Evolutionary conservation across 2,329 filamentous ascomycete species (phyloP).

Genomic region (Lojkania enalia): DNA sequence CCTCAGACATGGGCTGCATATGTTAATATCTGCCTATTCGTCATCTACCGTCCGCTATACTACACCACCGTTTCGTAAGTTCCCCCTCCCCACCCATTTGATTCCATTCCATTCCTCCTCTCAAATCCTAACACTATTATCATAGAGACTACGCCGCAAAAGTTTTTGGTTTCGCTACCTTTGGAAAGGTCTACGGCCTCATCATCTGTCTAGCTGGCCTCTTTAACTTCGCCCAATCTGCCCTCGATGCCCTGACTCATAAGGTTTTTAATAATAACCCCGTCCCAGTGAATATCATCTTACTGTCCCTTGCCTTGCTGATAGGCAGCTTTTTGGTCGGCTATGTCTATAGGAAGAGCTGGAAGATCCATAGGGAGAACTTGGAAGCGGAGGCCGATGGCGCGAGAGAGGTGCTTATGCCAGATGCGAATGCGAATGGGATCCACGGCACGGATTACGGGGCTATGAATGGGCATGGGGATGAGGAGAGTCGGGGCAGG

Average conservation of each 20-base stretch:
- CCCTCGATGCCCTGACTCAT: slow-evolving; percentile 77
- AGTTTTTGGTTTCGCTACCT: slow-evolving; percentile 88
- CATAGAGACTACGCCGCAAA: slow-evolving; percentile 77
- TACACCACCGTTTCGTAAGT: slow-evolving; percentile 79
- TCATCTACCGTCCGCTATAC: slow-evolving; percentile 84
- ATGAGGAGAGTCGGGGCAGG: slow-evolving; percentile 3
- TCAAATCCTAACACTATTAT: slow-evolving; percentile 10
- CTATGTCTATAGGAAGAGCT: slow-evolving; percentile 63
- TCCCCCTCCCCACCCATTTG: background rate
- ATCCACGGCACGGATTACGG: slow-evolving; percentile 26
- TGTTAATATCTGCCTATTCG: slow-evolving; percentile 75
- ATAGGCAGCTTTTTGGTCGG: slow-evolving; percentile 68
- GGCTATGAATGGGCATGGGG: slow-evolving; percentile 14
- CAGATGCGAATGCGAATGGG: slow-evolving; percentile 26
- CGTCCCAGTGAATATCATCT: slow-evolving; percentile 72
- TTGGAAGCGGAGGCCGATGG: slow-evolving; percentile 42
- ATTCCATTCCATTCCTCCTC: background rate
- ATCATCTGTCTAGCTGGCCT: slow-evolving; percentile 85
- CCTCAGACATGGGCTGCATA: slow-evolving; percentile 74
- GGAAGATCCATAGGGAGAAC: slow-evolving; percentile 44
- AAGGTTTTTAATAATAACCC: slow-evolving; percentile 72
- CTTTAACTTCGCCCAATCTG: slow-evolving; percentile 81
- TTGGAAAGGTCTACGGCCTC: slow-evolving; percentile 90
- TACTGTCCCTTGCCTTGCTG: slow-evolving; percentile 64
- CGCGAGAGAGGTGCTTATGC: slow-evolving; percentile 42